Evolutionary conservation across 768 basidiomycete species (phyloP), one percentile per base, ranked within the genome.

Genomic region (Hypholoma sublateritium): DNA sequence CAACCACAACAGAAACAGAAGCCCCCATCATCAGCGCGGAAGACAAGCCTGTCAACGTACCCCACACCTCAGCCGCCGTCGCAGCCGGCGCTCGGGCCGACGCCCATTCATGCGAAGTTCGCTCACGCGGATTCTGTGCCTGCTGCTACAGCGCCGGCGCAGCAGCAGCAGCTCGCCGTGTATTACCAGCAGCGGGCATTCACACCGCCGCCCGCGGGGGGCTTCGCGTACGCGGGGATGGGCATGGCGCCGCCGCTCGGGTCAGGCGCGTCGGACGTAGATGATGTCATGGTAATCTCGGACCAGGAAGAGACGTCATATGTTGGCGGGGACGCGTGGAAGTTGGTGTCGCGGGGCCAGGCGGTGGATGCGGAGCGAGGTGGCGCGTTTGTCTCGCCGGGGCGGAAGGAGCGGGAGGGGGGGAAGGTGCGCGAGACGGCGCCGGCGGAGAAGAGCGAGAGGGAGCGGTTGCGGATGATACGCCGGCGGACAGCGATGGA

Each of bases 401-500:
- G 65, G 13, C 55, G 49, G 39, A 62, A 55, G 57, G 66, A 60
- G 3, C 60, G 49, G 35, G 67, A 67, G 50, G 69, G 66, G 65
- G 5, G 49, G 57, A 35, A 56, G 51, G 46, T 47, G 50, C 42
- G 42, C 34, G 71, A 67, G 55, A 63, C 62, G 55, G 64, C 56
- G 2, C 34, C 17, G 32, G 21, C 36, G 47, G 53, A 53, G n/a
- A 51, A 56, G 56, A 56, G 56, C 45, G 72, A 72, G 57, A 69
- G 67, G 54, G 67, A 78, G 56, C 70, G 66, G 46, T 68, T 75
- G 57, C 77, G 75, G 62, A 71, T 83, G 67, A 73, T 76, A 56
- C 73, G 87, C 53, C 75, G 87, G 52, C 77, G 84, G 62, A 87
- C 85, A 42, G 84, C 84, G 35, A 71, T 81, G 59, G 82, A 84